Evolutionary conservation across 2,329 filamentous ascomycete genomes (phyloP).

Genomic region (Phialophora macrospora): DNA sequence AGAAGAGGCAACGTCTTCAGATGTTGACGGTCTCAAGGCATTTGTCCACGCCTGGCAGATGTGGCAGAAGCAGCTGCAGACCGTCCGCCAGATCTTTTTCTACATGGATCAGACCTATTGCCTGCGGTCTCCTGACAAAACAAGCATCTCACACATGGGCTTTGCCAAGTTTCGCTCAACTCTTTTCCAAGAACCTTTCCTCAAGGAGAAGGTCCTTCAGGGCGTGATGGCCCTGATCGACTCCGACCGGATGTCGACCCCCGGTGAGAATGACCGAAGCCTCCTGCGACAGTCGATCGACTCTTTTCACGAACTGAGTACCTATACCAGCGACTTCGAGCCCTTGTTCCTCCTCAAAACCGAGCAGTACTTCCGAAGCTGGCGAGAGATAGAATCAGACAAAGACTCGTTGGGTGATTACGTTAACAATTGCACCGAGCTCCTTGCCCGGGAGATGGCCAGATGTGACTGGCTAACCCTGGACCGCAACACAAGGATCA

Average conservation of each 20-base stretch:
- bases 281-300: constrained; percentile 76
- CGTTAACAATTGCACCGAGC: constrained; percentile 68
- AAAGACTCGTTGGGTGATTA: constrained; percentile 72
- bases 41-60: constrained; percentile 70
- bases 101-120: constrained; percentile 92
- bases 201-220: constrained; percentile 62
- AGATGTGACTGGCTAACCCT: constrained; percentile 82
- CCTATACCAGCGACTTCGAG: constrained; percentile 82
- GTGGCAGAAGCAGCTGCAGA: constrained; percentile 79
- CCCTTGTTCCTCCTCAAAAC: constrained; percentile 72
- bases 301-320: constrained; percentile 82
- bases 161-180: constrained; percentile 73
- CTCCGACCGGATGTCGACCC: constrained; percentile 66
- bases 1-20: constrained; percentile 58
- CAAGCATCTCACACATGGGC: constrained; percentile 80
- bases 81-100: constrained; percentile 86
- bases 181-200: constrained; percentile 59
- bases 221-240: constrained; percentile 79
- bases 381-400: constrained; percentile 69
- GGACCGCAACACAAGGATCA: constrained; percentile 79
- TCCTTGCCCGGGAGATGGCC: constrained; percentile 73
- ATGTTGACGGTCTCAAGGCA: constrained; percentile 67
- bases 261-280: constrained; percentile 61
- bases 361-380: constrained; percentile 68
- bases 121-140: constrained; percentile 70